Evolutionary conservation across 2,329 filamentous ascomycete species (phyloP).

Genomic region (Botryotinia calthae): DNA sequence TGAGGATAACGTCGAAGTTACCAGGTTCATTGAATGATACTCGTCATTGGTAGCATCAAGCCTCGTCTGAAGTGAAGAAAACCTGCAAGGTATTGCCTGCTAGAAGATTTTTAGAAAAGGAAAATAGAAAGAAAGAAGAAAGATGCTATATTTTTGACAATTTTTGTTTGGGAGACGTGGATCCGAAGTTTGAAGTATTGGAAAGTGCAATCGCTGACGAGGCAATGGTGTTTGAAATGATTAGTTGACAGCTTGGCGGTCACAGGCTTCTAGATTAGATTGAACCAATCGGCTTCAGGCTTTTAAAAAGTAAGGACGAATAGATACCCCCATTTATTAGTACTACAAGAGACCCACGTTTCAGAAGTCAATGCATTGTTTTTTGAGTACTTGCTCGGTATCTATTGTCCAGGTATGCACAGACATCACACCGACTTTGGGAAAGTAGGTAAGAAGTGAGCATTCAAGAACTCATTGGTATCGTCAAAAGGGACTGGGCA

Average conservation of each 20-base stretch:
- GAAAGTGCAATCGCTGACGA: conserved; percentile 15
- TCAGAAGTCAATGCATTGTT: conserved; percentile 3
- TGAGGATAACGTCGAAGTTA: background rate
- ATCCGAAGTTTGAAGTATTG: conserved; percentile 8
- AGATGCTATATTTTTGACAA: conserved; percentile 10
- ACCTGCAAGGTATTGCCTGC: background rate
- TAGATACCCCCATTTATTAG: background rate
- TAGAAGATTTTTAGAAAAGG: background rate
- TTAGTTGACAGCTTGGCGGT: conserved; percentile 8
- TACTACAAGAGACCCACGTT: background rate
- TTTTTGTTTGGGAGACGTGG: background rate
- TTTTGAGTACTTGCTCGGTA: background rate
- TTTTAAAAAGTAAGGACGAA: background rate
- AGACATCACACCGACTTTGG: conserved; percentile 7
- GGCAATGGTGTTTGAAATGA: conserved; percentile 12
- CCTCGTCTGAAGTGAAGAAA: background rate
- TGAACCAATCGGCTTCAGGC: background rate
- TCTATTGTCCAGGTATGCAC: background rate
- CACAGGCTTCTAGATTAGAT: background rate
- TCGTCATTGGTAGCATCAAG: background rate
- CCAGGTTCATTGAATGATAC: background rate
- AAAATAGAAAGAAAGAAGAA: background rate
- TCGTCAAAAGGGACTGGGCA: background rate
- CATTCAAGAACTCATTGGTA: background rate
- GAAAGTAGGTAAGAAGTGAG: background rate